These are phyloP conservation scores for Jacaranda copaia DNA, from an alignment of 257 asterid species.

Conservation along the genomic window DNA sequence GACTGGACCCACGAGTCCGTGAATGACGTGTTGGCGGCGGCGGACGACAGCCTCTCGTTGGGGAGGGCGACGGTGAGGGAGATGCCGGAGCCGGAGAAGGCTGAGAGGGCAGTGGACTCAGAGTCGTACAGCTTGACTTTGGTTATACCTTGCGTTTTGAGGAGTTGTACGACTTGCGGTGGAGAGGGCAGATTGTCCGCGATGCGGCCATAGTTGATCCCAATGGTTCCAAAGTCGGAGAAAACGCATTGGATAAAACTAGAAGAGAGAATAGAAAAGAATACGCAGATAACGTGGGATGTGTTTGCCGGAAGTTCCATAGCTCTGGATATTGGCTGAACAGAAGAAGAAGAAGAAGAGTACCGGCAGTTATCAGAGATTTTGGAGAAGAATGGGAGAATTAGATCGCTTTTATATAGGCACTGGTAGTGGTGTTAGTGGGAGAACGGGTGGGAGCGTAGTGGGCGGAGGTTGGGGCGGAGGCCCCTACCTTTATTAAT, in stretches of 20 bases:
- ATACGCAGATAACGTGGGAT: constrained; percentile 5
- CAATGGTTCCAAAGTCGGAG: constrained; percentile 59
- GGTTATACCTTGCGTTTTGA: constrained; percentile 61
- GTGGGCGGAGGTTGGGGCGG: not conserved
- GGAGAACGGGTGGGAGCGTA: constrained; percentile 9
- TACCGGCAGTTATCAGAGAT: not conserved
- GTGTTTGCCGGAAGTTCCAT: constrained; percentile 18
- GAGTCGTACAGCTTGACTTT: constrained; percentile 74
- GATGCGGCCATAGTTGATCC: constrained; percentile 87
- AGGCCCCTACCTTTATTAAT: not conserved
- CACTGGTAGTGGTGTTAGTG: constrained; percentile 39
- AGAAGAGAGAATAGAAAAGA: constrained; percentile 17
- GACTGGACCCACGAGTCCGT: constrained; percentile 82
- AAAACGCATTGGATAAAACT: constrained; percentile 1
- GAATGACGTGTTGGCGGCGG: constrained; percentile 60
- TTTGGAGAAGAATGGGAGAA: not conserved
- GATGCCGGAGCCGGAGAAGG: constrained; percentile 74
- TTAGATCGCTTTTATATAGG: constrained; percentile 17
- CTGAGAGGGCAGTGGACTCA: constrained; percentile 71
- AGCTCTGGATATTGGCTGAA: not conserved
- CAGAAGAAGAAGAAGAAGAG: not conserved
- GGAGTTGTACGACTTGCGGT: constrained; percentile 70
- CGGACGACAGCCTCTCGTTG: constrained; percentile 75
- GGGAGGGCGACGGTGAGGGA: constrained; percentile 77
- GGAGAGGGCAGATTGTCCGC: constrained; percentile 85